Evolutionary conservation across 83 land plant genomes (phyloP), one percentile per base, ranked within the genome.

Genomic region (Isoetes engelmannii): DNA sequence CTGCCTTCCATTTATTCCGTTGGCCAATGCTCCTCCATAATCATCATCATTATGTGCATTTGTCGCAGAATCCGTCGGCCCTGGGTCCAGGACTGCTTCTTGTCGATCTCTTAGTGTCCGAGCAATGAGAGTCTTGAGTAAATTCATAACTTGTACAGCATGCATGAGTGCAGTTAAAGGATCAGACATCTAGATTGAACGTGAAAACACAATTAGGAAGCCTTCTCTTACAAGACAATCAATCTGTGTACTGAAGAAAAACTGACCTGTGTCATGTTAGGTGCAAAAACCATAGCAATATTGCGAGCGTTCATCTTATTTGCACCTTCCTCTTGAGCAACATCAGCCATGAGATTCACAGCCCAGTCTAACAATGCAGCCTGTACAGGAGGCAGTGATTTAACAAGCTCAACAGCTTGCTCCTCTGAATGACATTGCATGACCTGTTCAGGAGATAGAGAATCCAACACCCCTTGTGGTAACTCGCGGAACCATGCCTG

Each of bases 141-240:
- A 45, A 48, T 73, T 73, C 75, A 73, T 73, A 4, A 73, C 75
- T 73, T 73, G 75, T 7, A 87, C 90, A 28, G 90, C 90, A 71
- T 87, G 85, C 90, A 87, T 87, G 42, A 87, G 57, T 19, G 90
- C 87, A 43, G 85, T 87, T 69, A 87, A 78, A 15, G 90, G 90
- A 87, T 87, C 90, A 20, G 87, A 79, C 90, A 87, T 87, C 90
- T 87, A 82, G n/a, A 72, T 60, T 4, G 60, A 28, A 28, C 37
- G 37, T 28, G 37, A 28, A 28, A 28, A 28, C 37, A 28, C 37
- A 28, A 28, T 28, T 28, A 28, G 37, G 37, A 28, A 28, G 2
- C 37, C 37, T 28, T 28, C 37, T 28, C 37, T 28, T 28, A 28
- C 37, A 28, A 28, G 37, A 28, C 37, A 28, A 28, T 28, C 2